Evolutionary conservation across 73 alveolate species (phyloP).

Genomic region (Stentor roeselii): DNA sequence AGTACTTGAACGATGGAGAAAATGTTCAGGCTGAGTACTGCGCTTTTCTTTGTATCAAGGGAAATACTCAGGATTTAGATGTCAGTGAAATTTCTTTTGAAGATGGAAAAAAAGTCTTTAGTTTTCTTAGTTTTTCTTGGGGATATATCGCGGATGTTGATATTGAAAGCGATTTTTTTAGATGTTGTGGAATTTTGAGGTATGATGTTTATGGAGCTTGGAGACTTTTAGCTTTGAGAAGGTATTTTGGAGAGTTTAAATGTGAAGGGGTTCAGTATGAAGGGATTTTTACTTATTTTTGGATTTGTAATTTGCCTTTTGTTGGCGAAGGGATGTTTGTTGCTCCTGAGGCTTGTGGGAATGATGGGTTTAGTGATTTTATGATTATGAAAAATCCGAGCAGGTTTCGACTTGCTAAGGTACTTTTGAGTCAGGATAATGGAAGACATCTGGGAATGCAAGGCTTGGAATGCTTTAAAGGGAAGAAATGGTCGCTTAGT

Average conservation of each 20-base stretch:
- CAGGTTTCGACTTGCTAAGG: conserved; percentile 53
- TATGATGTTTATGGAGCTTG: conserved; percentile 67
- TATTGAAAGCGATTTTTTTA: conserved; percentile 74
- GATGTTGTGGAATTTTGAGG: conserved; percentile 81
- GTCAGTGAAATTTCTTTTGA: conserved; percentile 64
- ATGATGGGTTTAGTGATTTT: conserved; percentile 77
- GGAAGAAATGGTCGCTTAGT: conserved; percentile 43
- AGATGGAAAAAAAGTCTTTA: conserved; percentile 55
- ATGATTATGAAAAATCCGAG: conserved; percentile 58
- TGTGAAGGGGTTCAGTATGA: conserved; percentile 49
- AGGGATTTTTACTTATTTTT: conserved; percentile 53
- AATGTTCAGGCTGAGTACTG: conserved; percentile 65
- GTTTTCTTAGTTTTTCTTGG: conserved; percentile 71
- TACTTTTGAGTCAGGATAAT: conserved; percentile 46
- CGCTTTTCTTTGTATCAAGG: conserved; percentile 72
- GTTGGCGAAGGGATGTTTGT: conserved; percentile 45
- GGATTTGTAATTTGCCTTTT: conserved; percentile 57
- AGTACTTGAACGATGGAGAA: conserved; percentile 73
- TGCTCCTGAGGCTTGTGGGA: conserved; percentile 61
- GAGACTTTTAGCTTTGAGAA: conserved; percentile 20
- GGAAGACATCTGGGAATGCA: conserved; percentile 41
- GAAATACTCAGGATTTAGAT: conserved; percentile 67
- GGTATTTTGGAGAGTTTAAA: conserved; percentile 21
- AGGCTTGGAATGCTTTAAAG: conserved; percentile 37
- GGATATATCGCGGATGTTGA: conserved; percentile 84